Conservation (phyloP, 352 stramenopile genomes). For the Globisporangium nagaii region DNA sequence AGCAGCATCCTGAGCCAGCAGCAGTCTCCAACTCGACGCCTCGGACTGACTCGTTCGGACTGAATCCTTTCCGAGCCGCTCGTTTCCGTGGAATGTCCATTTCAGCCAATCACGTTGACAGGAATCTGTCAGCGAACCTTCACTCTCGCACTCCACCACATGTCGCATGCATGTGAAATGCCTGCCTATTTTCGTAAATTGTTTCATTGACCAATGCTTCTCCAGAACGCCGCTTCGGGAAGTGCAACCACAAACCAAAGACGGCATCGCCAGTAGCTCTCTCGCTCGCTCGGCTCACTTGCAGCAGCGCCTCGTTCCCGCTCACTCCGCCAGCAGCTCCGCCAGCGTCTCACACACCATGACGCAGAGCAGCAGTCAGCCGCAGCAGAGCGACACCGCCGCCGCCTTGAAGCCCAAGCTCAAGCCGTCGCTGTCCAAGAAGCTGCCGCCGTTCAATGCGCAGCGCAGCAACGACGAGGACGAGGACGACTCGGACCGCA, state of each 20-base stretch:
- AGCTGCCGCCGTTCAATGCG: not conserved
- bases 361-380: not conserved
- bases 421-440: not conserved
- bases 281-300: constrained; percentile 7
- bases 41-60: too few species aligned
- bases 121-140: too few species aligned
- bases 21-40: too few species aligned
- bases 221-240: not conserved
- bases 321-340: not conserved
- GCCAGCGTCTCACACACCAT: not conserved
- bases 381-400: not conserved
- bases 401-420: not conserved
- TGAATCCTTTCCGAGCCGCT: too few species aligned
- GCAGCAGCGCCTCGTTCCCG: constrained; percentile 3
- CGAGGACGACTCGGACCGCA: constrained; percentile 3
- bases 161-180: too few species aligned
- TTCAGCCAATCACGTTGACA: too few species aligned
- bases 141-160: too few species aligned
- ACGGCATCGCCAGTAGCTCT: too few species aligned
- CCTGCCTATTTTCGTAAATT: not conserved
- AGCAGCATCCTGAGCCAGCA: too few species aligned
- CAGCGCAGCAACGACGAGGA: too few species aligned
- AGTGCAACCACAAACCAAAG: not conserved
- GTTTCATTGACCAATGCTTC: not conserved
- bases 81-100: too few species aligned